A percentile compares a stretch with the other conserved stretches of the same genome.
Evolutionary conservation across 1,139 yeast genomes (phyloP).

Genomic region (Geotrichum bryndzae): DNA sequence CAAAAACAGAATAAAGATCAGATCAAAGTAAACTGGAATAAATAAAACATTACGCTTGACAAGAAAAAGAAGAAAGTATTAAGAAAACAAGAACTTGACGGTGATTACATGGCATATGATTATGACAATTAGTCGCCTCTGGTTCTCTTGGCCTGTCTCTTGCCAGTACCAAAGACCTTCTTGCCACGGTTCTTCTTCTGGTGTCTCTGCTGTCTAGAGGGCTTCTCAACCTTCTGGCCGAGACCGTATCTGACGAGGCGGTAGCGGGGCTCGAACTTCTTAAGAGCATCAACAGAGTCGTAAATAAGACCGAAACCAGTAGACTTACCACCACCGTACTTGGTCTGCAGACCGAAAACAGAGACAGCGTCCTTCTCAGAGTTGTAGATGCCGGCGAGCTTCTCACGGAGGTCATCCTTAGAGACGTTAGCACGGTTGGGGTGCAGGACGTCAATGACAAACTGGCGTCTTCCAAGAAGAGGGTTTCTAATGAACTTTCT

Average conservation of each 20-base stretch:
- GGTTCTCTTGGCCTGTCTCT: slow-evolving; percentile 73
- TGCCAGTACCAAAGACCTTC: slow-evolving; percentile 98
- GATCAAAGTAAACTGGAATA: not conserved
- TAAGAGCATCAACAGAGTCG: slow-evolving; percentile 97
- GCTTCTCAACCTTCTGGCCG: slow-evolving; percentile 91
- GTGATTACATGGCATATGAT: not conserved
- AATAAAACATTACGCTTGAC: not conserved
- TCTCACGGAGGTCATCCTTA: slow-evolving; percentile 98
- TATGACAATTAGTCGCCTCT: slow-evolving; percentile 15
- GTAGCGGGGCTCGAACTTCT: slow-evolving; percentile 98
- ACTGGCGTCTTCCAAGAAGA: slow-evolving; percentile 98
- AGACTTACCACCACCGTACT: slow-evolving; percentile 99
- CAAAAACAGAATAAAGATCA: not conserved
- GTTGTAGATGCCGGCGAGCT: slow-evolving; percentile 93
- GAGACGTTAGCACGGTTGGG: slow-evolving; percentile 99
- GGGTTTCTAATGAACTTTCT: slow-evolving; percentile 99
- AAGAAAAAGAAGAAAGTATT: not conserved
- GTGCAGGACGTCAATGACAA: slow-evolving; percentile 98
- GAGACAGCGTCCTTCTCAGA: slow-evolving; percentile 98
- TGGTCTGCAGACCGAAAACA: slow-evolving; percentile 98
- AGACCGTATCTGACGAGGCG: slow-evolving; percentile 99
- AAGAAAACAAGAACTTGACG: not conserved
- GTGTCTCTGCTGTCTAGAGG: slow-evolving; percentile 99
- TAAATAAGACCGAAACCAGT: slow-evolving; percentile 98
- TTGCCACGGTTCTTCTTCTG: slow-evolving; percentile 99